A percentile compares a stretch with the other conserved stretches of the same genome.
phyloP scores from a whole-genome alignment of 2,329 filamentous ascomycete genomes.

The Cadophora gregata region DNA sequence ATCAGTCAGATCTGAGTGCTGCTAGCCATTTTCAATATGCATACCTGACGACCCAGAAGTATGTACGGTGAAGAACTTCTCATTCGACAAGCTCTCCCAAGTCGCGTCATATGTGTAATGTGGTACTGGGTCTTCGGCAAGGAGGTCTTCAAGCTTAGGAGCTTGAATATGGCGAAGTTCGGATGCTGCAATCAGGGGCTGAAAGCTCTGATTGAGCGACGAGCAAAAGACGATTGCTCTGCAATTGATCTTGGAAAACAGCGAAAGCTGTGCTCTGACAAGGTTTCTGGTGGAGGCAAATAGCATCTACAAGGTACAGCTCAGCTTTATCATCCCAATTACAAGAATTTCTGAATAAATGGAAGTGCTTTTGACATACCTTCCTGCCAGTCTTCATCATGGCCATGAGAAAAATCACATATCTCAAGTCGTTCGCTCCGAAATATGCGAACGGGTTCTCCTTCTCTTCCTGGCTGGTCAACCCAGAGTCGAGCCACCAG shows the following conservation, averaged over 20 bases:
- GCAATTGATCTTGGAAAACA: constrained; percentile 45
- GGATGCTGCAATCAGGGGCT: constrained; percentile 13
- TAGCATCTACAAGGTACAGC: constrained; percentile 39
- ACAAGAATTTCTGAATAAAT: not conserved
- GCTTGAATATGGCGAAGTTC: constrained; percentile 35
- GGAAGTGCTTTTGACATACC: constrained; percentile 32
- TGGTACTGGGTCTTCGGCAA: constrained; percentile 32
- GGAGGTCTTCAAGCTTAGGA: constrained; percentile 43
- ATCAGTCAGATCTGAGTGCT: not conserved
- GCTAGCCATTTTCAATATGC: not conserved
- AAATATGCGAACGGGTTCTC: constrained; percentile 51
- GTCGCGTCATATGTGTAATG: constrained; percentile 44
- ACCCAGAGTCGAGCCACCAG: constrained; percentile 34
- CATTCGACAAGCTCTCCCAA: constrained; percentile 44
- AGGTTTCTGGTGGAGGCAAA: constrained; percentile 47
- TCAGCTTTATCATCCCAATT: not conserved
- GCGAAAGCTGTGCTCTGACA: constrained; percentile 43
- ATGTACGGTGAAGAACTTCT: constrained; percentile 49
- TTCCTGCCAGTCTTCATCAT: constrained; percentile 46
- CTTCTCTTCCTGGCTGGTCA: constrained; percentile 20
- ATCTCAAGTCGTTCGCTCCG: constrained; percentile 45
- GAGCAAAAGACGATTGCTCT: constrained; percentile 28
- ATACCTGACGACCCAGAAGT: constrained; percentile 47
- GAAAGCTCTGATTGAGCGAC: constrained; percentile 8
- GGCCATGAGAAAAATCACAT: constrained; percentile 34